Percentiles rank a stretch among this genome's conserved stretches.
phyloP scores from a whole-genome alignment of 106 monocot species.

The Ottelia alismoides region DNA sequence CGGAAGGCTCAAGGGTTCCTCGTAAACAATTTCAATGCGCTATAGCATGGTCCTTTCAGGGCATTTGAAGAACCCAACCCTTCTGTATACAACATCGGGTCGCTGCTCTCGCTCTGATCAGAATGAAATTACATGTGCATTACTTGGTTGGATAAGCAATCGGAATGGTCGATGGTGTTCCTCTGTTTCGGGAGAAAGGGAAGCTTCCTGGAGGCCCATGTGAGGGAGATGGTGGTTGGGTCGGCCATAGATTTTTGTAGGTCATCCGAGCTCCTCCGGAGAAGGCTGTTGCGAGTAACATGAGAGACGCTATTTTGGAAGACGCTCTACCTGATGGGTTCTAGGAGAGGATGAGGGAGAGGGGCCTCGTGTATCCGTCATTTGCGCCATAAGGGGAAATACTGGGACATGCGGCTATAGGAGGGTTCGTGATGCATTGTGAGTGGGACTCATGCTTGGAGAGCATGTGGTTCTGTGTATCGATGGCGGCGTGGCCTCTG shows the following conservation, averaged over 20 bases:
- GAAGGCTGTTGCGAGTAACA: too few species aligned
- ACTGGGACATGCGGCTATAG: constrained; percentile 29
- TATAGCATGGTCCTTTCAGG: neutral
- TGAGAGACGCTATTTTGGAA: neutral
- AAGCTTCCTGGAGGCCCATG: too few species aligned
- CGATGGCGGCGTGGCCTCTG: constrained; percentile 44
- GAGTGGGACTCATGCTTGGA: constrained; percentile 68
- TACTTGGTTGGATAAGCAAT: neutral
- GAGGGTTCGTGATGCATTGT: constrained; percentile 55
- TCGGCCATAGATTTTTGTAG: too few species aligned
- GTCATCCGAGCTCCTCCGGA: too few species aligned
- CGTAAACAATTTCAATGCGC: neutral
- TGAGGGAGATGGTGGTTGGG: neutral
- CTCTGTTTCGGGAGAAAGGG: too few species aligned
- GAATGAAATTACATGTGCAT: neutral
- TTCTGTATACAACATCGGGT: neutral
- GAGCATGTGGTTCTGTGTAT: constrained; percentile 40
- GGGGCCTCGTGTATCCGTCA: constrained; percentile 25
- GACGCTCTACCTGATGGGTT: constrained; percentile 25
- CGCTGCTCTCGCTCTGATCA: neutral
- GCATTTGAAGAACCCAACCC: neutral
- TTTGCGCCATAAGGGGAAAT: constrained; percentile 33
- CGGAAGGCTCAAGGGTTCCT: too few species aligned
- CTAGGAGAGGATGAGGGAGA: constrained; percentile 18
- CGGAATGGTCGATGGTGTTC: neutral